Conservation (phyloP, 371 early-diverging fungal species). For the Mucor lusitanicus region DNA sequence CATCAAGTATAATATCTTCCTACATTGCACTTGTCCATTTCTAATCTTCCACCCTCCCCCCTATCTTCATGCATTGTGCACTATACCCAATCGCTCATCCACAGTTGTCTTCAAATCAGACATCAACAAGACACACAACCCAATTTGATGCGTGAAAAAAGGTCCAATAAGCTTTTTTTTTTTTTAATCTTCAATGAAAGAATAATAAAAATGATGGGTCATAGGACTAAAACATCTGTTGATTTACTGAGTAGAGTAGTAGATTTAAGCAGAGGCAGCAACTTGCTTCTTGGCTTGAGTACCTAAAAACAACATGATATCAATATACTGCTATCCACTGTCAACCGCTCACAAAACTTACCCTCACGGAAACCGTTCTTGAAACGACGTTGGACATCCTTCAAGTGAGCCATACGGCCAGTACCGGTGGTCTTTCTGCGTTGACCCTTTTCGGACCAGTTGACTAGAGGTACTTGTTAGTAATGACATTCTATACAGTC, state of each 20-base stretch:
- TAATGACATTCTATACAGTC: background rate
- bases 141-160: too few relatives aligned
- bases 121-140: too few relatives aligned
- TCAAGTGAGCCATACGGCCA: conserved; percentile 97
- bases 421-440: conserved; percentile 98
- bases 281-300: conserved; percentile 62
- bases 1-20: too few relatives aligned
- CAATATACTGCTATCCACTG: background rate
- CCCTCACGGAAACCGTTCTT: conserved; percentile 97
- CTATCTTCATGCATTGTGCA: too few relatives aligned
- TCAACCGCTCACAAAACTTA: conserved; percentile 7
- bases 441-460: conserved; percentile 87
- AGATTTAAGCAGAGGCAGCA: conserved; percentile 30
- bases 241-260: background rate
- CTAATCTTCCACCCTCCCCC: too few relatives aligned
- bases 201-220: too few relatives aligned
- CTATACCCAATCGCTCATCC: too few relatives aligned
- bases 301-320: conserved; percentile 7
- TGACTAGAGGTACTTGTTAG: background rate
- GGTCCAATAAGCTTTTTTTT: too few relatives aligned
- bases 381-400: conserved; percentile 86
- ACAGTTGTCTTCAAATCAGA: too few relatives aligned
- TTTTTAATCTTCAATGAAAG: too few relatives aligned
- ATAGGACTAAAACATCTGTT: too few relatives aligned
- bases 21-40: too few relatives aligned